Evolutionary conservation across 441 rosid genomes (phyloP).

Genomic region (Aquilaria agallochum): DNA sequence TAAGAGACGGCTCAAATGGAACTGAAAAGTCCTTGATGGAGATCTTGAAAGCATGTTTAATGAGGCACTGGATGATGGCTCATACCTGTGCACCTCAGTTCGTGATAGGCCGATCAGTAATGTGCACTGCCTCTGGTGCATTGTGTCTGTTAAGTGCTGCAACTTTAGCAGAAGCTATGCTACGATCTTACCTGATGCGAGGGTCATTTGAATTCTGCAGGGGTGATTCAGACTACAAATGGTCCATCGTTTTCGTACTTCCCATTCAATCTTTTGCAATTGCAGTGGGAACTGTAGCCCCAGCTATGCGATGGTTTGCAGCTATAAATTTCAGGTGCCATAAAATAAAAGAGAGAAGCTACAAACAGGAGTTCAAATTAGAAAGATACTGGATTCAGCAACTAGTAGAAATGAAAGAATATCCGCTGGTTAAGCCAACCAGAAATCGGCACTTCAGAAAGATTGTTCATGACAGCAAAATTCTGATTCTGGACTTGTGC

Average conservation of each 20-base stretch:
- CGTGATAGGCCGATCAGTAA: constrained; percentile 71
- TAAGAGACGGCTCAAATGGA: constrained; percentile 25
- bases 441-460: constrained; percentile 43
- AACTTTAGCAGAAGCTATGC: constrained; percentile 42
- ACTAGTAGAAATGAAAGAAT: constrained; percentile 62
- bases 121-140: constrained; percentile 66
- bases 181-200: constrained; percentile 53
- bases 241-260: constrained; percentile 61
- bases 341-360: constrained; percentile 28
- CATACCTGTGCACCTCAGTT: constrained; percentile 84
- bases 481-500: constrained; percentile 35
- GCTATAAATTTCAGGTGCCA: constrained; percentile 73
- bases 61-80: constrained; percentile 89
- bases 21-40: constrained; percentile 16
- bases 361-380: constrained; percentile 32
- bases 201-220: constrained; percentile 52
- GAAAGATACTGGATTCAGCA: constrained; percentile 70
- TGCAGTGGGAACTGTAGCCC: constrained; percentile 65
- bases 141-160: constrained; percentile 39
- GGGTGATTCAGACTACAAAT: constrained; percentile 78
- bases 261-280: constrained; percentile 57
- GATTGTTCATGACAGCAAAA: constrained; percentile 30
- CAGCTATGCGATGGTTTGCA: constrained; percentile 69
- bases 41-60: constrained; percentile 48
- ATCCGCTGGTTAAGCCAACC: constrained; percentile 37